Evolutionary conservation across 2,329 filamentous ascomycete genomes (phyloP).

Genomic region (Mycosphaerella arachidis): DNA sequence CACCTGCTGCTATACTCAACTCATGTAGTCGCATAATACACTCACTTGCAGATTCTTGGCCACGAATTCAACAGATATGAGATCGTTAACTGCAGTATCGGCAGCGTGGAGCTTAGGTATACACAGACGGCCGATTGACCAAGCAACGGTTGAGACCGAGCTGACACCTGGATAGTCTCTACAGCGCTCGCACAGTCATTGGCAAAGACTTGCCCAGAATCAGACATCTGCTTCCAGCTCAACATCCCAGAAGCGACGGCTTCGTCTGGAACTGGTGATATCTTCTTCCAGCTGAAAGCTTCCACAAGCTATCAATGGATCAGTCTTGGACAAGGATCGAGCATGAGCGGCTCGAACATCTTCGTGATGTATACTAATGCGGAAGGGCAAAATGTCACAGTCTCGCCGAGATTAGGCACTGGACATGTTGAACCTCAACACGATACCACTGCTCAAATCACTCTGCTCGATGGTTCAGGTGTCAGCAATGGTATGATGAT

Average conservation of each 20-base stretch:
- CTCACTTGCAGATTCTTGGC: neutral
- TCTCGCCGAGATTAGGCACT: constrained; percentile 49
- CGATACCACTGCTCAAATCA: constrained; percentile 42
- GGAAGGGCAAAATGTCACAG: constrained; percentile 51
- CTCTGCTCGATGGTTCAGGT: constrained; percentile 51
- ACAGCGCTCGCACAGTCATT: constrained; percentile 19
- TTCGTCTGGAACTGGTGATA: constrained; percentile 49
- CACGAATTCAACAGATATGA: neutral
- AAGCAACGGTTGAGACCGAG: neutral
- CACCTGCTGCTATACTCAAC: no score
- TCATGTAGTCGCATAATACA: neutral
- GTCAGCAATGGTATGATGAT: constrained; percentile 50
- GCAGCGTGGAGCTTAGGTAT: constrained; percentile 11
- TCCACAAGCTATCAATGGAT: constrained; percentile 53
- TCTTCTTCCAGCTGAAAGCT: constrained; percentile 55
- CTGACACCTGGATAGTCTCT: constrained; percentile 12
- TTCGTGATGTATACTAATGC: constrained; percentile 55
- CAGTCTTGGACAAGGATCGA: constrained; percentile 51
- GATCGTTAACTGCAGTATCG: constrained; percentile 1
- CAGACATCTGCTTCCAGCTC: constrained; percentile 45
- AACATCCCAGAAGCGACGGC: constrained; percentile 53
- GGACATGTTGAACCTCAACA: constrained; percentile 43
- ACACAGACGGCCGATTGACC: neutral
- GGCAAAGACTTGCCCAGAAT: constrained; percentile 20
- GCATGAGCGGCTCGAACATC: constrained; percentile 55